Percentiles rank a stretch among this genome's conserved stretches.
phyloP scores from a whole-genome alignment of 306 rosid genomes.

The Adenanthera pavonina region DNA sequence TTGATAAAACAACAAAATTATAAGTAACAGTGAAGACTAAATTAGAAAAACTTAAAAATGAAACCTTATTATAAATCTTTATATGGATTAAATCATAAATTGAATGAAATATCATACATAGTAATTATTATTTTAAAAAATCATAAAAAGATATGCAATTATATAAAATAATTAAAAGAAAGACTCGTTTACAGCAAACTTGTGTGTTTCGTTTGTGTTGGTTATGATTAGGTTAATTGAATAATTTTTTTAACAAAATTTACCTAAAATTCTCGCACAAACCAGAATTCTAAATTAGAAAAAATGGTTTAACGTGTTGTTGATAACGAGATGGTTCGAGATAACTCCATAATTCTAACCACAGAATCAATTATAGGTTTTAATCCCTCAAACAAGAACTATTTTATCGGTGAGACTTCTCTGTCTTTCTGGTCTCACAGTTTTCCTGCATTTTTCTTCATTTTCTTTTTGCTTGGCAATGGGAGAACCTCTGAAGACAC shows the following conservation, averaged over 20 bases:
- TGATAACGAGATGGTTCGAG: neutral
- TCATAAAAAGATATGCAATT: too few relatives aligned
- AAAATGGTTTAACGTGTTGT: neutral
- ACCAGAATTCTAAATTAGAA: neutral
- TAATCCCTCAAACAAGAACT: neutral
- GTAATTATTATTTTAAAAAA: too few relatives aligned
- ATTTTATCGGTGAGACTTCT: neutral
- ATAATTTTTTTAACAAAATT: neutral
- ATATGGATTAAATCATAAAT: too few relatives aligned
- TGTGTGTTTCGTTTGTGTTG: neutral
- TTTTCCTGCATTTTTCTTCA: neutral
- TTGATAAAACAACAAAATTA: too few relatives aligned
- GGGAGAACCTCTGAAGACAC: conserved; percentile 46
- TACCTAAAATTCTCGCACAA: neutral
- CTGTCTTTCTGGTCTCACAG: neutral
- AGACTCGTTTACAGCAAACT: neutral
- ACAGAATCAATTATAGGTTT: neutral
- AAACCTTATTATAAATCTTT: too few relatives aligned
- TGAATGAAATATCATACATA: too few relatives aligned
- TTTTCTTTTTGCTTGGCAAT: conserved; percentile 22
- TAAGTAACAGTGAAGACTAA: too few relatives aligned
- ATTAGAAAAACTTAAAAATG: too few relatives aligned
- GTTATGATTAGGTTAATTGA: neutral
- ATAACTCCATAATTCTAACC: neutral
- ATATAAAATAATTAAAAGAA: too few relatives aligned